Evolutionary conservation across 2,329 filamentous ascomycete genomes (phyloP), one percentile per base, ranked within the genome.

Genomic region (Phyllosticta paracitricarpa): DNA sequence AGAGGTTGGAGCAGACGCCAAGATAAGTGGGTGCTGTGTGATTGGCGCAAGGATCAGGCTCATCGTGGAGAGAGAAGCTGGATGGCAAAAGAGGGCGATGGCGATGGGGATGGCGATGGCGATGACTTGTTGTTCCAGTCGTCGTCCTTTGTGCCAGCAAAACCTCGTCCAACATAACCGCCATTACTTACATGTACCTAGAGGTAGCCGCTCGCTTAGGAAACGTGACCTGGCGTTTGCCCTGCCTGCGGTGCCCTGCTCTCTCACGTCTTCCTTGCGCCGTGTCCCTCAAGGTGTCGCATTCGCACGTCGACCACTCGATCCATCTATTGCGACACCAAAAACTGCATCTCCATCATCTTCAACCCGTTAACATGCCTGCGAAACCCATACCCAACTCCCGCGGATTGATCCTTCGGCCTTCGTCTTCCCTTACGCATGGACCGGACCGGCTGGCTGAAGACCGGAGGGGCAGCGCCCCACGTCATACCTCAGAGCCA

Each of bases 401-500:
- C 40, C 14, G 10, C 40, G 40, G 40, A n/a, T 48, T 48, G n/a
- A n/a, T 19, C 14, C 17, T n/a, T 48, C 40, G 40, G 40, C n/a
- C 40, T n/a, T n/a, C 40, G 40, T 48, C 17, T 48, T 48, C 40
- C 40, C 40, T 48, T 48, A 14, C 14, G 40, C 40, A 48, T 48
- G 40, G 40, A n/a, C 40, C 40, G 40, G 17, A n/a, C 40, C 40
- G 40, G 17, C 40, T 17, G 40, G 40, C 40, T n/a, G 40, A 48
- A 26, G 58, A 22, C 19, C 19, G 19, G 19, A 61, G 58, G 58
- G 58, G 58, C 58, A 56, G 53, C 54, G 40, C 58, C 54, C 22
- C 58, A 61, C 58, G 58, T 61, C 58, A 61, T 61, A 14, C 25
- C 19, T 22, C 19, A 51, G n/a, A 59, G 40, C 28, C 58, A 22